Evolutionary conservation across 257 asterid species (phyloP).

Genomic region (Fraxinus excelsior): DNA sequence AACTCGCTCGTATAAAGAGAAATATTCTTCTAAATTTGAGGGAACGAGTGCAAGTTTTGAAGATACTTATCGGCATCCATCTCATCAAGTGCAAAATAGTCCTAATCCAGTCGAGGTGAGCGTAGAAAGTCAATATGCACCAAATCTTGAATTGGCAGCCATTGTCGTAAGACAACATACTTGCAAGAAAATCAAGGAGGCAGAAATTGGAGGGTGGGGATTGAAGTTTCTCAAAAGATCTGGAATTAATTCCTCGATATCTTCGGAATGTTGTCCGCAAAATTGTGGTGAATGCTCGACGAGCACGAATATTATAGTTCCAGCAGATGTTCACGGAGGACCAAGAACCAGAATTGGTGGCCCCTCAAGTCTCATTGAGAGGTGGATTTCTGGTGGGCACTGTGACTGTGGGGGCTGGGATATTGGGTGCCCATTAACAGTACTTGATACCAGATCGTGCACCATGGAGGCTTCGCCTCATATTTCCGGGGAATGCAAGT

Average conservation of each 20-base stretch:
- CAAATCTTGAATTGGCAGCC: constrained; percentile 81
- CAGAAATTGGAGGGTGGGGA: constrained; percentile 83
- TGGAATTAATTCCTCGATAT: constrained; percentile 4
- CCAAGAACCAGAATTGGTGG: constrained; percentile 65
- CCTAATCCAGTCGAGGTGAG: constrained; percentile 21
- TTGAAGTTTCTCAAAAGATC: constrained; percentile 73
- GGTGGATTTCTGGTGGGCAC: constrained; percentile 78
- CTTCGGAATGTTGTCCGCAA: constrained; percentile 33
- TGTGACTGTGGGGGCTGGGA: constrained; percentile 99
- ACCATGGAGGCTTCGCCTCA: constrained; percentile 32
- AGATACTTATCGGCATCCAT: constrained; percentile 45
- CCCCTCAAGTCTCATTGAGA: constrained; percentile 67
- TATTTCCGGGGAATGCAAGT: constrained; percentile 51
- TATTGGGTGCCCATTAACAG: constrained; percentile 72
- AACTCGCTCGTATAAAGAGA: constrained; percentile 24
- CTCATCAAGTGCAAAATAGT: constrained; percentile 32
- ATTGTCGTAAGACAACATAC: constrained; percentile 55
- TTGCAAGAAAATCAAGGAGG: constrained; percentile 38
- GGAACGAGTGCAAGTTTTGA: constrained; percentile 46
- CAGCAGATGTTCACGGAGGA: constrained; percentile 88
- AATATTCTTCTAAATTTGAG: constrained; percentile 41
- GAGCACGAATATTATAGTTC: constrained; percentile 62
- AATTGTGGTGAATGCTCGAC: constrained; percentile 58
- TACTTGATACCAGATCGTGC: constrained; percentile 44
- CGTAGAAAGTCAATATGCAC: constrained; percentile 30